Evolutionary conservation across 176 grass and related monocot species (phyloP).

Genomic region (barley (Hordeum vulgare)): DNA sequence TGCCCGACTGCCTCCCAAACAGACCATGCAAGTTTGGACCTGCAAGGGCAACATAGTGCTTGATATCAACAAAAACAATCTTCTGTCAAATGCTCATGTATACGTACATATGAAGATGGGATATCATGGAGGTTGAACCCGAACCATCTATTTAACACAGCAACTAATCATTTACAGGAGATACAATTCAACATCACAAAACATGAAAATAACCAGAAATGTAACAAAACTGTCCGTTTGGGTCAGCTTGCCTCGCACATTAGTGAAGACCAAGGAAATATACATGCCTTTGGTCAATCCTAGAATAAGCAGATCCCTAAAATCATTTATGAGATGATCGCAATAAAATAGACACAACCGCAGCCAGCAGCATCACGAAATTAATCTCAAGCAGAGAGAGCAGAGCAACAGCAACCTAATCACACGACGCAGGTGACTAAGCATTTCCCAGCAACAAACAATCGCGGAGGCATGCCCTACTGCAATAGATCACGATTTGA

Average conservation of each 20-base stretch:
- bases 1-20: slow-evolving; percentile 90
- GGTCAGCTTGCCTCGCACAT: too few species aligned
- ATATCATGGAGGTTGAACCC: background rate
- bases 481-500: background rate
- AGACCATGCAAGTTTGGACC: slow-evolving; percentile 92
- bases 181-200: background rate
- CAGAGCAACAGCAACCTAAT: background rate
- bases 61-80: background rate
- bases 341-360: background rate
- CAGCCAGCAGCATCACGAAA: background rate
- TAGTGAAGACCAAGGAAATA: too few species aligned
- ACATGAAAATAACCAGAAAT: background rate
- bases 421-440: background rate
- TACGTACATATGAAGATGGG: background rate
- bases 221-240: background rate
- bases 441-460: background rate
- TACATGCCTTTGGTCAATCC: background rate
- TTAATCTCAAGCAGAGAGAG: background rate
- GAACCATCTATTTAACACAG: background rate
- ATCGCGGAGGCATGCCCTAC: background rate
- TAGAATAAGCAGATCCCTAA: background rate
- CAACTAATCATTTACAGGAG: background rate
- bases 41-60: background rate
- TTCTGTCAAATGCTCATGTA: background rate
- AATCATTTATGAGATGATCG: background rate